Evolutionary conservation across 202 grass and related monocot species (phyloP).

Genomic region (Musa balbisiana): DNA sequence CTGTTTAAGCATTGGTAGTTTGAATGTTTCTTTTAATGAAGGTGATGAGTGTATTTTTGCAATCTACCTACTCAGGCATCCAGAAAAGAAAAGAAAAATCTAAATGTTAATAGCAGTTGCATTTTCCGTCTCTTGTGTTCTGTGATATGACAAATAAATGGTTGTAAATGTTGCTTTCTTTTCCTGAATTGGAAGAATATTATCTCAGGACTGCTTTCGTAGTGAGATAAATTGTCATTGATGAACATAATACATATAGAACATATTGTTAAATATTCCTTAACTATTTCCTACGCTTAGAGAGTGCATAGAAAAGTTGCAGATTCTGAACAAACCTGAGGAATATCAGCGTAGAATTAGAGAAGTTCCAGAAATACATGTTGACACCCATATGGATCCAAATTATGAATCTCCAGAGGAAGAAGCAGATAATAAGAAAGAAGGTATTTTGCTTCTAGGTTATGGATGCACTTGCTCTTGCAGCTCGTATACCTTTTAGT

Average conservation of each 20-base stretch:
- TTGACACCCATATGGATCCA: constrained; percentile 78
- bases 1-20: too few species aligned
- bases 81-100: too few species aligned
- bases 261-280: constrained; percentile 24
- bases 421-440: constrained; percentile 39
- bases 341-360: constrained; percentile 60
- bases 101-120: too few species aligned
- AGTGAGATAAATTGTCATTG: too few species aligned
- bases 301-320: constrained; percentile 81
- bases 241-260: neutral
- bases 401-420: constrained; percentile 65
- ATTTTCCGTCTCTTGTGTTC: too few species aligned
- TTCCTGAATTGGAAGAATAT: too few species aligned
- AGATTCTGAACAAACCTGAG: constrained; percentile 67
- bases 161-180: too few species aligned
- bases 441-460: constrained; percentile 40
- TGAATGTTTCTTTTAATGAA: too few species aligned
- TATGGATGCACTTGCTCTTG: constrained; percentile 11
- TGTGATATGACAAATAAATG: too few species aligned
- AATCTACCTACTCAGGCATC: too few species aligned
- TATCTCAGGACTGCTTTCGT: too few species aligned
- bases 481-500: constrained; percentile 3
- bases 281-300: constrained; percentile 78
- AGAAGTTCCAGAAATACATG: constrained; percentile 80
- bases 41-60: too few species aligned